Evolutionary conservation across 148 eudicot species (phyloP), one percentile per base, ranked within the genome.

Genomic region (Fallopia convolvulus): DNA sequence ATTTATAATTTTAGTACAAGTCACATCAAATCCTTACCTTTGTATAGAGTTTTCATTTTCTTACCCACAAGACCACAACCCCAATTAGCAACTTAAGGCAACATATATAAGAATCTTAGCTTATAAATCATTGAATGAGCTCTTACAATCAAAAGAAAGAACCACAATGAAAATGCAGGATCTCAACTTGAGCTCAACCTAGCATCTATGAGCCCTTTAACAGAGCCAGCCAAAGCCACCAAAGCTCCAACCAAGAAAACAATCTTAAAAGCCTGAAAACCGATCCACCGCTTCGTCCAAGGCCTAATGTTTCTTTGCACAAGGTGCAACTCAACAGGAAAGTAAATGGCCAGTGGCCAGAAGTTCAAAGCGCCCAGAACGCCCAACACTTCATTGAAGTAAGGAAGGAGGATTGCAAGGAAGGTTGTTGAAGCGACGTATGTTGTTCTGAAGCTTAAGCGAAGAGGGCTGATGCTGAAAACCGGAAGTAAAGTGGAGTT

Each of bases 321-420:
- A 52, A 87, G 15, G 76, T 86, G 90, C 92, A 91, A 84, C 36
- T 88, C 85, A 72, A 91, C 88, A 0, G 97, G 97, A 75, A 91
- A 89, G 74, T 90, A 91, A 75, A 91, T 84, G 30, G 85, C 77
- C 75, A 90, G 6, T 0, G 97, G 90, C 93, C 97, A 91, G 76
- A 89, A 87, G 65, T 76, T 87, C 18, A 90, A 52, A 56, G 93
- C 89, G 39, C 97, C 97, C 1, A 88, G 76, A 20, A 90, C 75
- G 12, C 90, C 97, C 70, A 91, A 61, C 4, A 91, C 89, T 66
- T 90, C 81, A 42, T 91, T 91, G 84, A 91, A 91, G 80, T 90
- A 91, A 20, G 97, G 93, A 32, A 90, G 87, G 17, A 82, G 21
- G 48, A 91, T 80, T 6, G 87, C 93, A 6, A 90, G 60, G 23